These are phyloP conservation scores for Choiromyces venosus DNA, from an alignment of 495 filamentous ascomycete genomes.

Conservation along the genomic window DNA sequence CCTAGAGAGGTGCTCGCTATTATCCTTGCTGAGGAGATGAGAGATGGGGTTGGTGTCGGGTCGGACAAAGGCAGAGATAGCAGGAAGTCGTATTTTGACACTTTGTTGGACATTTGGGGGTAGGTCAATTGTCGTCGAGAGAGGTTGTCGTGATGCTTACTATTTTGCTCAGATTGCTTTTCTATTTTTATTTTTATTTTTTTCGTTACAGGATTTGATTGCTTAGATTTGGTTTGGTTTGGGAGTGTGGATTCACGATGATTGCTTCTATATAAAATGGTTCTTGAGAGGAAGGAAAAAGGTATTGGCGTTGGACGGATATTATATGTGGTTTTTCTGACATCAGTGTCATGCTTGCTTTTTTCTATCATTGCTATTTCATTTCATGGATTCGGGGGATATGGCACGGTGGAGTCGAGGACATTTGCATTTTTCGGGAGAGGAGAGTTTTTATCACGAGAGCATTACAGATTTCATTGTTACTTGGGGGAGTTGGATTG, in stretches of 20 bases:
- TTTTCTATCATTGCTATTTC: not conserved
- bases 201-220: too few species aligned
- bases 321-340: not conserved
- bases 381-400: not conserved
- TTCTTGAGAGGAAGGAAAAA: not conserved
- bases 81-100: constrained; percentile 74
- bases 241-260: not conserved
- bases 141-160: not conserved
- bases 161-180: not conserved
- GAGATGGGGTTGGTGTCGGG: constrained; percentile 49
- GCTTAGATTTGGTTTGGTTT: not conserved
- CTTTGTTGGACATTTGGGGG: constrained; percentile 37
- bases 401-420: not conserved
- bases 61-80: constrained; percentile 41
- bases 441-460: not conserved
- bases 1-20: constrained; percentile 90
- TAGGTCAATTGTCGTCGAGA: not conserved
- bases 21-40: constrained; percentile 63
- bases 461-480: not conserved
- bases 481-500: not conserved
- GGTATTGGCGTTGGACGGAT: not conserved
- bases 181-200: not conserved
- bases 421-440: not conserved
- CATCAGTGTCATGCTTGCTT: not conserved
- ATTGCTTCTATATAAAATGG: not conserved